Evolutionary conservation across 2,329 filamentous ascomycete genomes (phyloP).

Genomic region (Pseudocercospora fuligena): DNA sequence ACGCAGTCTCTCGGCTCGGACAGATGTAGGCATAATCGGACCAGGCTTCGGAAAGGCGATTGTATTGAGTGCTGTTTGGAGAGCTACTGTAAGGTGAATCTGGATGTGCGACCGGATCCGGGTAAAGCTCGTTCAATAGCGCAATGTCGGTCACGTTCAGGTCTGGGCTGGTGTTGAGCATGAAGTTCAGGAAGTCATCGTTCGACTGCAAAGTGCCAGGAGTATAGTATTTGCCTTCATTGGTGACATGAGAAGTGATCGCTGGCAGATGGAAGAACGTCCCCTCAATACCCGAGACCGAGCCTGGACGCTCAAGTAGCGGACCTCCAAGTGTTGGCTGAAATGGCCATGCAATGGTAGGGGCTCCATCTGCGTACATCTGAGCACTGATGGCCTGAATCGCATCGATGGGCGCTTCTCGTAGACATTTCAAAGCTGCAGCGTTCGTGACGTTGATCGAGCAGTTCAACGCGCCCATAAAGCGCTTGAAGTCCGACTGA

Average conservation of each 20-base stretch:
- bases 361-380: slow-evolving; percentile 20
- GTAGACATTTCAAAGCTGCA: slow-evolving; percentile 20
- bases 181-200: slow-evolving; percentile 64
- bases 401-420: slow-evolving; percentile 18
- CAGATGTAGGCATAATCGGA: slow-evolving; percentile 68
- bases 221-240: slow-evolving; percentile 72
- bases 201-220: slow-evolving; percentile 54
- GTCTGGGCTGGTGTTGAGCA: slow-evolving; percentile 64
- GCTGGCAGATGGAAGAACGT: slow-evolving; percentile 63
- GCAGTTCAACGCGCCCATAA: slow-evolving; percentile 23
- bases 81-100: slow-evolving; percentile 48
- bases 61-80: slow-evolving; percentile 53
- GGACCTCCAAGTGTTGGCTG: slow-evolving; percentile 20
- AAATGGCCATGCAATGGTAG: slow-evolving; percentile 22
- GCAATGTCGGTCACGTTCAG: slow-evolving; percentile 59
- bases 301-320: slow-evolving; percentile 40
- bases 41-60: slow-evolving; percentile 65
- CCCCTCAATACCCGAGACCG: slow-evolving; percentile 57
- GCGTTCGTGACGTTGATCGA: slow-evolving; percentile 15
- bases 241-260: slow-evolving; percentile 71
- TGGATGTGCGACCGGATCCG: slow-evolving; percentile 56
- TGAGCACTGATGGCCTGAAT: slow-evolving; percentile 21
- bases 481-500: slow-evolving; percentile 20
- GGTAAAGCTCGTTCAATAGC: slow-evolving; percentile 63
- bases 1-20: slow-evolving; percentile 64